Evolutionary conservation across 2,329 filamentous ascomycete species (phyloP), one percentile per base, ranked within the genome.

Genomic region (Beauveria sp.): DNA sequence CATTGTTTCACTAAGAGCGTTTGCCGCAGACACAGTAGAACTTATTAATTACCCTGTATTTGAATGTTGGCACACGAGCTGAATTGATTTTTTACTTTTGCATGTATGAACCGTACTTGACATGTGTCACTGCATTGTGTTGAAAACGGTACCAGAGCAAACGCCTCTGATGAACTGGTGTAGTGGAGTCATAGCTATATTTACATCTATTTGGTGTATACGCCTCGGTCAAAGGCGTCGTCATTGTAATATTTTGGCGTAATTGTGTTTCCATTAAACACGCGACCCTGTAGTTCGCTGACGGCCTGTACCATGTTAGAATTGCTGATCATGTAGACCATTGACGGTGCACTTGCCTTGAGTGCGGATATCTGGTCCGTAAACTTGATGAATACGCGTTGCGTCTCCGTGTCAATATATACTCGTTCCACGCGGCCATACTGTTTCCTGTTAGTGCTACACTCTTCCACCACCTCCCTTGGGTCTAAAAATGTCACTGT

Each of bases 381-480:
- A 71, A 98, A 99, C 73, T 96, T 91, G 73, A 99, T 91, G 73
- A 96, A 98, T 5, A 99, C 95, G 59, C 86, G 84, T 14, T 79
- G 75, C 54, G 79, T 79, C 66, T 82, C 77, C 50, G 85, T 79
- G 69, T 90, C 85, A 62, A 97, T 87, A 69, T 88, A 88, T 20
- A 96, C 80, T 66, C 91, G 81, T 73, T 96, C 90, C 5, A 96
- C 89, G 50, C 86, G 83, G 18, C 93, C 92, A 71, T 96, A 96
- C 86, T 91, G 66, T 42, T 12, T 10, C 5, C 22, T 26, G 16
- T 45, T 43, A 60, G 53, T 38, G 34, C 34, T 38, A 38, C 34
- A 16, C 34, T 14, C 14, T 38, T 38, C 34, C 5, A 38, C 12
- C 34, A 14, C 14, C 34, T 38, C 34, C 2, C 12, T 10, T 16